phyloP scores from a whole-genome alignment of 2,329 filamentous ascomycete genomes.

The Sporothrix dimorphospora region DNA sequence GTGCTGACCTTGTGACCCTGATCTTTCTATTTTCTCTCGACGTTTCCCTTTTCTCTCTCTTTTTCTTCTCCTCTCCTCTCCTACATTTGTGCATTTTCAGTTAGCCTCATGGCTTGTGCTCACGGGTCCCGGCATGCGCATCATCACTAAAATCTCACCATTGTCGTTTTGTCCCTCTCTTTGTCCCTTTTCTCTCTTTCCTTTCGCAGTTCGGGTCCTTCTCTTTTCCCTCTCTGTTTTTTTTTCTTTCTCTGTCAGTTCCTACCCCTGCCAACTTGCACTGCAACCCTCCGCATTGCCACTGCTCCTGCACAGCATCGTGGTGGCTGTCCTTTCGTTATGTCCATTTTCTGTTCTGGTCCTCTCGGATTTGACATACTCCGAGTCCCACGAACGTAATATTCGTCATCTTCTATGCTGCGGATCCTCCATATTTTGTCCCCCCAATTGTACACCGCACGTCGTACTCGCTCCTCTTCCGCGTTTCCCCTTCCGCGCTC shows the following conservation, averaged over 20 bases:
- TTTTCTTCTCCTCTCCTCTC: neutral
- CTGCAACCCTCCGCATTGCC: neutral
- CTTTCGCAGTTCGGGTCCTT: too few species aligned
- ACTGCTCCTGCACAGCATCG: neutral
- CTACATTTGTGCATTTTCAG: neutral
- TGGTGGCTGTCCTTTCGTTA: neutral
- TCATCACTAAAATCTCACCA: conserved; percentile 2
- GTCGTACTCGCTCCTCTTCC: neutral
- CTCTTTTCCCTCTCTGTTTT: too few species aligned
- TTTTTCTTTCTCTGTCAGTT: neutral
- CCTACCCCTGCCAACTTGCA: neutral
- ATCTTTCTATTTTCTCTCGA: neutral
- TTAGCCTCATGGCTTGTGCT: conserved; percentile 13
- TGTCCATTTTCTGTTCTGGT: neutral
- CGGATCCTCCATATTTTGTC: neutral
- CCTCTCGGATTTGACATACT: neutral
- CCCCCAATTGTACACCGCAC: neutral
- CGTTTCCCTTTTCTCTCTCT: neutral
- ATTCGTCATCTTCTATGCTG: neutral
- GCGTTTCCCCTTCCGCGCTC: neutral
- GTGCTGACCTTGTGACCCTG: neutral
- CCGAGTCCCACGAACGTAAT: neutral
- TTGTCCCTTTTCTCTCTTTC: neutral
- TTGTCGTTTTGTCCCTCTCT: neutral
- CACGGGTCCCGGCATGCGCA: neutral